phyloP scores from a whole-genome alignment of 768 basidiomycete species.

The Mycena indigotica region DNA sequence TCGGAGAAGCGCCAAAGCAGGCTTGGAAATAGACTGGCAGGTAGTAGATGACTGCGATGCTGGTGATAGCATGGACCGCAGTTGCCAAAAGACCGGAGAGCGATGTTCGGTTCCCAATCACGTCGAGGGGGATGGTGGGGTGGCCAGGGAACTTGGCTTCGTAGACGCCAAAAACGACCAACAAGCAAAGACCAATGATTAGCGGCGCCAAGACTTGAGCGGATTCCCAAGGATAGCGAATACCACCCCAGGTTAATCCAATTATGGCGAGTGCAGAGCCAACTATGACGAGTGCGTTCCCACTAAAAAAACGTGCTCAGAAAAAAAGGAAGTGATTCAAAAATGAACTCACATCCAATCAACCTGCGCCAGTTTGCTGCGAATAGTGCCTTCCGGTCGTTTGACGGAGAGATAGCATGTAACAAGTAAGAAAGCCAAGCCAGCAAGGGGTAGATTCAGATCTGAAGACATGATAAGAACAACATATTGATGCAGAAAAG shows the following conservation, averaged over 20 bases:
- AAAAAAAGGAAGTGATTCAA: too few species aligned
- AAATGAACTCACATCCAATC: constrained; percentile 38
- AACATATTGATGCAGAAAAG: too few species aligned
- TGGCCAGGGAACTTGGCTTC: constrained; percentile 27
- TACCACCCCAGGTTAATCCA: constrained; percentile 45
- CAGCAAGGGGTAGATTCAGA: constrained; percentile 37
- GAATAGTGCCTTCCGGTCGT: constrained; percentile 28
- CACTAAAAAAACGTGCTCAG: constrained; percentile 33
- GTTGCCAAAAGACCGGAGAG: constrained; percentile 40
- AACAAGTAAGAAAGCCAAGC: constrained; percentile 16
- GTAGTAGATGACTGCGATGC: constrained; percentile 32
- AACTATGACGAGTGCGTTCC: constrained; percentile 36
- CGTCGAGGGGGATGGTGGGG: constrained; percentile 30
- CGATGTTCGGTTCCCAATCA: constrained; percentile 40
- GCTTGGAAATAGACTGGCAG: constrained; percentile 51
- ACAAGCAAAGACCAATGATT: constrained; percentile 37
- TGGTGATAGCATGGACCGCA: constrained; percentile 25
- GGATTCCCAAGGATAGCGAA: constrained; percentile 39
- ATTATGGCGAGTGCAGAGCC: constrained; percentile 34
- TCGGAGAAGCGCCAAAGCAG: constrained; percentile 37
- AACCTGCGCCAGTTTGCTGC: constrained; percentile 30
- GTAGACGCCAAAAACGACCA: constrained; percentile 32
- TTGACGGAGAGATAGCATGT: constrained; percentile 24
- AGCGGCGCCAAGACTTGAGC: constrained; percentile 42
- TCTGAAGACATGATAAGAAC: too few species aligned